These are phyloP conservation scores for Fusarium secorum DNA, from an alignment of 2,329 filamentous ascomycete species.

Conservation along the genomic window DNA sequence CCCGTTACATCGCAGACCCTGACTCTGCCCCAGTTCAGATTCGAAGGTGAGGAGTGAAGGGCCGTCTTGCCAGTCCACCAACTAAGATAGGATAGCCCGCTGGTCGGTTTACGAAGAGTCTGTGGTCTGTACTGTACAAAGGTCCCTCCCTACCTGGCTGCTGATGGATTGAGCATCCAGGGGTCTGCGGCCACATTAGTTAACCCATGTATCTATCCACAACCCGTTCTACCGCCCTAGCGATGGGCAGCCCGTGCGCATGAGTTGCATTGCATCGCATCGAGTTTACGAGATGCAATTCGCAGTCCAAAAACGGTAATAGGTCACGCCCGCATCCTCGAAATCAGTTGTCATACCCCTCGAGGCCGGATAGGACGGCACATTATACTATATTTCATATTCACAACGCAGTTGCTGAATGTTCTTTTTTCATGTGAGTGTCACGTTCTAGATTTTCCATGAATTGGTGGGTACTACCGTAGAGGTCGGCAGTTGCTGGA, in stretches of 20 bases:
- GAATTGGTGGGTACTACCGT: neutral
- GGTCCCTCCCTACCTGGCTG: neutral
- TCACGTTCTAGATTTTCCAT: constrained; percentile 3
- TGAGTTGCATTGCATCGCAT: neutral
- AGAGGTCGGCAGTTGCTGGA: neutral
- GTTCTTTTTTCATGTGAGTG: neutral
- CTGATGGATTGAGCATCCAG: neutral
- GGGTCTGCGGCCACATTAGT: neutral
- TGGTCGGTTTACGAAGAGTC: constrained; percentile 1
- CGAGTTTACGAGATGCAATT: constrained; percentile 8
- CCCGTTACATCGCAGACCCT: constrained; percentile 7
- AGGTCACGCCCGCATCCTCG: constrained; percentile 16
- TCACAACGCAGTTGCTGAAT: neutral
- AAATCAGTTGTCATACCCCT: neutral
- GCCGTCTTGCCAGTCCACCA: neutral
- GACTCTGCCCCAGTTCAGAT: constrained; percentile 6
- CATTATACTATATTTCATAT: neutral
- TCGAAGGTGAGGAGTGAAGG: neutral
- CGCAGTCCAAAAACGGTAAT: constrained; percentile 15
- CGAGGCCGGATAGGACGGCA: constrained; percentile 6
- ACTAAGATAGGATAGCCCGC: neutral
- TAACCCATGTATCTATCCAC: constrained; percentile 3
- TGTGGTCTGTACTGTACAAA: constrained; percentile 2
- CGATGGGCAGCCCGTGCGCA: constrained; percentile 2
- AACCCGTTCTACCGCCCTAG: constrained; percentile 10